Evolutionary conservation across 768 basidiomycete genomes (phyloP).

Genomic region (Auricularia sp.): DNA sequence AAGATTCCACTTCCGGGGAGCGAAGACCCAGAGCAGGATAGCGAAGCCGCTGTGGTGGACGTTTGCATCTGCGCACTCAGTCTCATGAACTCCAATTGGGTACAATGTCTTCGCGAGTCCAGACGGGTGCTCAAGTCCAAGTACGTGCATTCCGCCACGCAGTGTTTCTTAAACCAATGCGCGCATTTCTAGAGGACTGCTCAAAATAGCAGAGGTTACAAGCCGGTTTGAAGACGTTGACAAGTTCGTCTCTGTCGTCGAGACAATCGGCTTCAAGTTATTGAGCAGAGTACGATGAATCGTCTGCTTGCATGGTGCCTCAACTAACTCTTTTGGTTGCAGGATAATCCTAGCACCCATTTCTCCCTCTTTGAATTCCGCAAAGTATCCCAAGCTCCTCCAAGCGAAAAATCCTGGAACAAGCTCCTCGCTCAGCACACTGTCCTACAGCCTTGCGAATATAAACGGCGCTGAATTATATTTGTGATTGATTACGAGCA

Average conservation of each 20-base stretch:
- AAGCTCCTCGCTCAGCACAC: conserved; percentile 40
- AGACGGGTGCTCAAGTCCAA: conserved; percentile 77
- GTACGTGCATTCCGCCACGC: conserved; percentile 33
- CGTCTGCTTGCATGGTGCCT: too few species aligned
- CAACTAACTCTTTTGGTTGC: neutral
- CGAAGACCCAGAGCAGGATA: conserved; percentile 30
- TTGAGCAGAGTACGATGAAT: conserved; percentile 43
- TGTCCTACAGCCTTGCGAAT: conserved; percentile 82
- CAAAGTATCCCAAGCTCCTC: conserved; percentile 41
- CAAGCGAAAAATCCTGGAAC: conserved; percentile 50
- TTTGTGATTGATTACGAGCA: too few species aligned
- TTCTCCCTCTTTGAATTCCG: conserved; percentile 77
- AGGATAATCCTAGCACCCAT: conserved; percentile 79
- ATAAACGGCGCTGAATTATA: conserved; percentile 62
- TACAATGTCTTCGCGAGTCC: conserved; percentile 78
- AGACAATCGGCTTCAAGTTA: conserved; percentile 63
- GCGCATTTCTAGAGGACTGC: conserved; percentile 47
- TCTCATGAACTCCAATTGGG: conserved; percentile 96
- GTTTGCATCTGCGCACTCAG: conserved; percentile 90
- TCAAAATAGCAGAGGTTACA: conserved; percentile 83
- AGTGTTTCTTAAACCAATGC: too few species aligned
- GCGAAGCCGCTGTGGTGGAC: conserved; percentile 73
- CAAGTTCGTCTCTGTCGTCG: conserved; percentile 54
- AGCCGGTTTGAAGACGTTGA: conserved; percentile 67
- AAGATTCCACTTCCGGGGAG: conserved; percentile 79